phyloP scores from a whole-genome alignment of 208 protist genomes.

The Acanthamoeba pearcei region DNA sequence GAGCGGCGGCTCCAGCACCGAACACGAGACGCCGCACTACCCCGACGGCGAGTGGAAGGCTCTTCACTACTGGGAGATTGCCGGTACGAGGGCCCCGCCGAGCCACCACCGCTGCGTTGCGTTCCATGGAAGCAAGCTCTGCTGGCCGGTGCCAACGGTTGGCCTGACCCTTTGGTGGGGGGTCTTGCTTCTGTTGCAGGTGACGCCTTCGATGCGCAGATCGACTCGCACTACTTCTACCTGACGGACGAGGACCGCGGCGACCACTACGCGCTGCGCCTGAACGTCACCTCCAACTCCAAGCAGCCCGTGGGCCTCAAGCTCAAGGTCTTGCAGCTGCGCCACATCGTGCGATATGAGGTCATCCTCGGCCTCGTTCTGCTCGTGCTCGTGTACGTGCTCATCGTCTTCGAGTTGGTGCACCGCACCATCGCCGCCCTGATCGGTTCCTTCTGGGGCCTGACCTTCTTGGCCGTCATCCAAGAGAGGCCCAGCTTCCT shows the following conservation, averaged over 20 bases:
- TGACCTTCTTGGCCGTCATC: conserved; percentile 54
- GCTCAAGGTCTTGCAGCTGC: not conserved
- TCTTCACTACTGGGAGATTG: conserved; percentile 17
- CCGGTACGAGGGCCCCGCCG: not conserved
- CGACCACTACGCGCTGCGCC: not conserved
- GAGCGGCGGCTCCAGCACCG: not conserved
- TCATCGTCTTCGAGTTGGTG: conserved; percentile 88
- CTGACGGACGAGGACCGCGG: not conserved
- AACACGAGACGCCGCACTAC: not conserved
- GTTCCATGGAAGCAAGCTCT: conserved; percentile 58
- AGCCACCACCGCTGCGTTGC: not conserved
- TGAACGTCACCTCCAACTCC: conserved; percentile 9
- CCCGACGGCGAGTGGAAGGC: not conserved
- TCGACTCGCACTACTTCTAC: conserved; percentile 8
- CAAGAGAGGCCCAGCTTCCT: conserved; percentile 1
- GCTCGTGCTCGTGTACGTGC: conserved; percentile 83
- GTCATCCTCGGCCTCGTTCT: conserved; percentile 81
- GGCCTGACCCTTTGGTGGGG: not conserved
- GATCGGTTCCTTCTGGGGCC: conserved; percentile 82
- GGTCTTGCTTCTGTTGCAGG: not conserved
- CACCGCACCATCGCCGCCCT: conserved; percentile 86
- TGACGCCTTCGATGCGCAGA: conserved; percentile 19
- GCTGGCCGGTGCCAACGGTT: not conserved
- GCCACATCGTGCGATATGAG: not conserved
- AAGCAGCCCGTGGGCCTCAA: not conserved